Evolutionary conservation across 2,329 filamentous ascomycete species (phyloP), one percentile per base, ranked within the genome.

Genomic region (Calonectria honghensis): DNA sequence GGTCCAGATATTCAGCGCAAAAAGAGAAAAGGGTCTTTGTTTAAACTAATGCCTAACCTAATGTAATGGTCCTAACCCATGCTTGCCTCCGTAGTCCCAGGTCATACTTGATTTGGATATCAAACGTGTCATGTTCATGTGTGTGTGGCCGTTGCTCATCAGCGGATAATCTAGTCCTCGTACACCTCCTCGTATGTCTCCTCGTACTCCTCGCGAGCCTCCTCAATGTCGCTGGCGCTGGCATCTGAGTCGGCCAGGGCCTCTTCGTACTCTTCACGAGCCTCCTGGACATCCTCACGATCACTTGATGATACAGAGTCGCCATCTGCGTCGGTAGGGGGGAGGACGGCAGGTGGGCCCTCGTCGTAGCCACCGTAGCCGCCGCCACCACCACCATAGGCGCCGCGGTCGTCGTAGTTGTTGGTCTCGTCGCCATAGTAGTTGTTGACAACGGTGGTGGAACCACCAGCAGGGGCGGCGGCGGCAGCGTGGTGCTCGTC

Each of bases 181-280:
- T 82, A 82, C 13, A 77, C 78, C 48, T 82, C 81, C 69, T 81
- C 80, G 18, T 80, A 80, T 0, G 48, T 11, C 70, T 82, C 88
- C 76, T 89, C 87, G 66, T 88, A 88, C 64, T 86, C 86, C 79
- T 91, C 89, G 63, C 88, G 77, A 1, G 88, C 88, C 81, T 92
- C 90, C 75, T 90, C 87, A 5, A 90, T 81, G 73, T 90, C 89
- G 75, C 89, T 91, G 78, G 86, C 91, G 82, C 86, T 89, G 24
- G 87, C 86, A 65, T 85, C 83, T 1, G 87, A 88, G 76, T 86
- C 85, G 6, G 79, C 83, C 14, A 86, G 81, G 4, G 87, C 86
- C 76, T 88, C 86, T 77, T 89, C 87, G 67, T 86, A 87, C 63
- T 84, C 84, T 76, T 80, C 87, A 72, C 81, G 84, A 68, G 83